Base-by-base conservation (phyloP, 768 basidiomycete species). In the Kwoniella bestiolae region DNA sequence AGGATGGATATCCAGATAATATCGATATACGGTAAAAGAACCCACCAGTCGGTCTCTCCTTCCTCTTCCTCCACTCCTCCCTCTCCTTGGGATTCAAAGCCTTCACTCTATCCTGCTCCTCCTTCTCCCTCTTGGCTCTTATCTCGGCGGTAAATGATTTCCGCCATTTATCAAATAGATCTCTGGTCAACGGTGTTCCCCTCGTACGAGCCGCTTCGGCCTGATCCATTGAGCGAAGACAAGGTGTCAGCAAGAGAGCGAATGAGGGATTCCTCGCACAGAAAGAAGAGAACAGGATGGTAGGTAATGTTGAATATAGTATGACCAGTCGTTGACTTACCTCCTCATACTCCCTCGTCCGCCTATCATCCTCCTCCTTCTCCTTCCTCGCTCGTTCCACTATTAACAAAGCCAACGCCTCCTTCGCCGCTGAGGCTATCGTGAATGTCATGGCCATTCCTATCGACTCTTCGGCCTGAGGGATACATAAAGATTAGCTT, bases 401-500 rank as follows among this genome's bases (percentile, higher is more conserved):
- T 35, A 92, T 86, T 26, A 94, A 82, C 18, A 78, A 74, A 4
- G 88, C 86, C 16, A 97, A 83, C 55, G 87, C 84, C 80, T 97
- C 94, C 69, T 90, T 85, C 49, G 96, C 85, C 72, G 90, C 89
- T 0, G 91, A 89, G 11, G 93, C 89, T 18, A 99, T 84, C 0
- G 95, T 93, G 78, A 96, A 99, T 18, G 94, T 94, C 94, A 98
- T 97, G 2, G 96, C 94, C 90, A 94, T 94, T 46, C 80, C 80
- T 28, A 79, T 35, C 11, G 70, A 76, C 56, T 82, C 80, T 60
- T 78, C 77, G 21, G 73, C 80, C 72, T 79, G 44, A 7, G 31
- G 11, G 4, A 28, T n/a, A n/a, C n/a, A n/a, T n/a, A n/a, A n/a
- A n/a, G n/a, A n/a, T n/a, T n/a, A n/a, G n/a, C n/a, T n/a, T n/a